phyloP scores from a whole-genome alignment of 371 early-diverging fungal species.

The Rhizopus arrhizus region DNA sequence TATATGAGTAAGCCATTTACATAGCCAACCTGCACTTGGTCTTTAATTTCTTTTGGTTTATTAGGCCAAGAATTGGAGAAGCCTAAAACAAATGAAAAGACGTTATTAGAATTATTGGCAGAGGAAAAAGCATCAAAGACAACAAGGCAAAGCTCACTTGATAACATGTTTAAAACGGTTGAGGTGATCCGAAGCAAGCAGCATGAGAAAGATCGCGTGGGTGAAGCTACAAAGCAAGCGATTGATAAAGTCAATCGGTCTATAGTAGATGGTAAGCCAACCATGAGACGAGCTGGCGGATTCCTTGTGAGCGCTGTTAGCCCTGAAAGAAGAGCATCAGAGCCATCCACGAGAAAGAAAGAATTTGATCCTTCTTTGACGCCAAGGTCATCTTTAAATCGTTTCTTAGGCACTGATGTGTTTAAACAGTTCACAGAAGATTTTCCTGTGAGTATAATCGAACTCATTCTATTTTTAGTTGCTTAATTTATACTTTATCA shows the following conservation, averaged over 20 bases:
- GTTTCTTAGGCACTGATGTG: background rate
- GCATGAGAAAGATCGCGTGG: background rate
- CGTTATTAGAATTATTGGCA: background rate
- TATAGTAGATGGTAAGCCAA: constrained; percentile 22
- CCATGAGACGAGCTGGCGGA: constrained; percentile 26
- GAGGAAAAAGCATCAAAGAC: background rate
- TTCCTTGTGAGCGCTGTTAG: constrained; percentile 25
- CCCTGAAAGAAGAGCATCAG: constrained; percentile 7
- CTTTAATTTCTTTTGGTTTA: background rate
- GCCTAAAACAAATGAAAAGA: background rate
- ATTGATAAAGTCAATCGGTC: constrained; percentile 26
- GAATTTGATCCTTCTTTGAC: background rate
- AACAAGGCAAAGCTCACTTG: background rate
- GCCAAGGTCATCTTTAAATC: background rate
- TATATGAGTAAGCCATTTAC: background rate
- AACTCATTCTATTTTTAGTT: too few species aligned
- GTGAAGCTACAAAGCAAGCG: constrained; percentile 23
- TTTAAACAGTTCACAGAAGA: background rate
- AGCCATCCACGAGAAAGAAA: background rate
- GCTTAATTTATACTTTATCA: too few species aligned
- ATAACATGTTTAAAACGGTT: constrained; percentile 56
- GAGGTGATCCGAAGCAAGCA: constrained; percentile 57
- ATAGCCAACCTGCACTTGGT: background rate
- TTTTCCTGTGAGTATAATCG: background rate
- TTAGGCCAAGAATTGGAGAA: background rate